Evolutionary conservation across 345 rosid species (phyloP), one percentile per base, ranked within the genome.

Genomic region (Corymbia maculata): DNA sequence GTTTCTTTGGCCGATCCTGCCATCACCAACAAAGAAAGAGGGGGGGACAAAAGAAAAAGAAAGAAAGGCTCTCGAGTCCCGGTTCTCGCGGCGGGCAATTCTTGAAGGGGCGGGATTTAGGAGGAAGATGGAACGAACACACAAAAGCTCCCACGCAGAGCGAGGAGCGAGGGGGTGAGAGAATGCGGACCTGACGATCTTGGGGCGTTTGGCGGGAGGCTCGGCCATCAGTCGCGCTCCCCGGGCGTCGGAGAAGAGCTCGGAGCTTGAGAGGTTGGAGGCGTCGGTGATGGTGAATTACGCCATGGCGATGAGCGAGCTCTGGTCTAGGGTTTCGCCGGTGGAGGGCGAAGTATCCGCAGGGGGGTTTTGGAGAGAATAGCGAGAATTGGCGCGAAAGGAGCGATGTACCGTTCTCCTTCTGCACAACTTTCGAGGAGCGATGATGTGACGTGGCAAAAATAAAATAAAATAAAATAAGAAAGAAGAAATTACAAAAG

Each of bases 121-220:
- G 14, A 24, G 59, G 86, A 42, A n/a, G 64, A 52, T 7, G 49
- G 64, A 53, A 68, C 47, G 14, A 50, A 51, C 19, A 19, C 86
- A 75, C 21, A 42, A 87, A 79, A 42, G 53, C 86, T 22, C 79
- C 11, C 42, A 36, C 42, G 13, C n/a, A 49, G 85, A 64, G 55
- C 16, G 55, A 13, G 75, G 64, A 51, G 47, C 8, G 79, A 47
- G 51, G 19, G 21, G 47, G 75, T n/a, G 66, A 50, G 66, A 50
- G 42, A 66, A 87, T 52, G 19, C 26, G 24, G 64, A 93, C 95
- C 94, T 91, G 36, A 91, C 88, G 80, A 91, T 86, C 90, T 89
- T 95, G 86, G 61, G 96, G 57, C 96, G 96, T 86, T 95, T 95
- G 8, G 91, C 92, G 13, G 90, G 94, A 85, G 90, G 96, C 75